Evolutionary conservation across 2,329 filamentous ascomycete species (phyloP).

Genomic region (Ophiostoma sp.): DNA sequence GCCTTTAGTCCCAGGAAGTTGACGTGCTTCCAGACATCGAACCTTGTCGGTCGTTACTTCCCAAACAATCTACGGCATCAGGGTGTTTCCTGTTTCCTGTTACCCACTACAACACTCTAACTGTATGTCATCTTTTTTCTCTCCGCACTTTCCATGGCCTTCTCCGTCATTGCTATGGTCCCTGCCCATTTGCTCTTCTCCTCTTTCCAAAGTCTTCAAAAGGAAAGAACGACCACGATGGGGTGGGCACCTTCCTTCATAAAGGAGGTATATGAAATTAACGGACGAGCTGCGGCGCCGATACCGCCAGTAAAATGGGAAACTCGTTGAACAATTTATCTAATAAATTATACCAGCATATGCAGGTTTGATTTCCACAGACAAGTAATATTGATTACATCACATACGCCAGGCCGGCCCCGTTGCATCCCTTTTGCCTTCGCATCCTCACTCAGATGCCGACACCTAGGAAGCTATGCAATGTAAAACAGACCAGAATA

Average conservation of each 20-base stretch:
- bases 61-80: not conserved
- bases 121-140: not conserved
- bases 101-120: not conserved
- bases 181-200: not conserved
- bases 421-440: not conserved
- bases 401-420: not conserved
- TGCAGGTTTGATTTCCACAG: not conserved
- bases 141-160: not conserved
- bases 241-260: not conserved
- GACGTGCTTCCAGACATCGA: not conserved
- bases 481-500: no score
- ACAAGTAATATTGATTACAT: not conserved
- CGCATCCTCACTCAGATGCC: not conserved
- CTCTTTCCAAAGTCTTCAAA: not conserved
- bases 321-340: not conserved
- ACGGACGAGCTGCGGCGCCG: no score
- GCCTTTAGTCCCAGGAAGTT: not conserved
- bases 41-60: not conserved
- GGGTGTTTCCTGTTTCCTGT: not conserved
- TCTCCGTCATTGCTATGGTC: not conserved
- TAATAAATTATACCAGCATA: not conserved
- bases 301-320: not conserved
- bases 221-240: slow-evolving; percentile 9
- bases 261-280: not conserved
- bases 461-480: not conserved